phyloP scores from a whole-genome alignment of 306 rosid genomes.

The Glycine latifolia region DNA sequence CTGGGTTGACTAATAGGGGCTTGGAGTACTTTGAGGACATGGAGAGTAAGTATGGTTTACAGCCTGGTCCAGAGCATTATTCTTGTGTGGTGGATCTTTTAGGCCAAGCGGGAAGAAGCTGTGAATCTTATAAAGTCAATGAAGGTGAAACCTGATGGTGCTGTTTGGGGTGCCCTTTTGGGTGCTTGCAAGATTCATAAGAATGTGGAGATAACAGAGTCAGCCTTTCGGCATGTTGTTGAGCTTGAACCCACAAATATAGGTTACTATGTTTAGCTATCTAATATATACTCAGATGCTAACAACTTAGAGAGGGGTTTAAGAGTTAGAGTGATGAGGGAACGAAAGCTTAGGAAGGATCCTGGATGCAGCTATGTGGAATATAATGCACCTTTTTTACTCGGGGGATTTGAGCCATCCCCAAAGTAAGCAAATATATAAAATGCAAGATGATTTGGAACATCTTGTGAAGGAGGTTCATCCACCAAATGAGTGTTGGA shows the following conservation, averaged over 20 bases:
- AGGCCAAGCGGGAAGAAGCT: constrained; percentile 89
- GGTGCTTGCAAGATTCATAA: constrained; percentile 91
- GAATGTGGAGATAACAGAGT: constrained; percentile 73
- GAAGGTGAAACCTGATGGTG: constrained; percentile 82
- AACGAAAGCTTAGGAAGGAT: constrained; percentile 71
- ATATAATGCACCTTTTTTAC: constrained; percentile 72
- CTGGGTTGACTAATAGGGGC: constrained; percentile 79
- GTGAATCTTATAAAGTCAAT: constrained; percentile 63
- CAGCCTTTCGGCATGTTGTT: constrained; percentile 68
- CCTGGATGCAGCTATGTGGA: constrained; percentile 86
- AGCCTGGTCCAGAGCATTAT: constrained; percentile 79
- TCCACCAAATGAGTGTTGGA: constrained; percentile 23
- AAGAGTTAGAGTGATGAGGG: constrained; percentile 81
- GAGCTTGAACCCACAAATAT: constrained; percentile 78
- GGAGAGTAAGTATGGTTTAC: constrained; percentile 61
- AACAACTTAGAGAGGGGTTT: constrained; percentile 66
- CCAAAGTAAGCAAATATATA: constrained; percentile 63
- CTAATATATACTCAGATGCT: constrained; percentile 75
- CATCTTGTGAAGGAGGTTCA: constrained; percentile 54
- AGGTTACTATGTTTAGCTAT: constrained; percentile 84
- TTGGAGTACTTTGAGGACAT: constrained; percentile 68
- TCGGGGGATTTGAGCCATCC: constrained; percentile 75
- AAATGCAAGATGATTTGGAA: constrained; percentile 67
- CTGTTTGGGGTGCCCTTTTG: constrained; percentile 92
- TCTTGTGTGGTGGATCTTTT: constrained; percentile 90